A percentile compares a stretch with the other conserved stretches of the same genome.
Evolutionary conservation across 2,329 filamentous ascomycete species (phyloP).

Genomic region (Ceratocystiopsis brevicomis): DNA sequence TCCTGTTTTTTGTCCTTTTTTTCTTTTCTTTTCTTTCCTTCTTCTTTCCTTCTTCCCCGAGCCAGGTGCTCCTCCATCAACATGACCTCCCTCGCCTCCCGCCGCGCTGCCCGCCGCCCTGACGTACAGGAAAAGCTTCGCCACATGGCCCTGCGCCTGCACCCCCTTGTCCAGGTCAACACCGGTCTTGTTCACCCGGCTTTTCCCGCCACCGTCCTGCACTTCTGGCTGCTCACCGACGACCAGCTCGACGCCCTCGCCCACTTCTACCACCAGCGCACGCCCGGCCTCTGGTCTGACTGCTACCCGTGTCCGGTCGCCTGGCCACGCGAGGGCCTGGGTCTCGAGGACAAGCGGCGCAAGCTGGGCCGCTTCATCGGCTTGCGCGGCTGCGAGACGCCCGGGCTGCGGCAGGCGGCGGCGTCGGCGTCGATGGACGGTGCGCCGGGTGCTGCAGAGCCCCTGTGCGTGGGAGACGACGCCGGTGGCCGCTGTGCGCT

Average conservation of each 20-base stretch:
- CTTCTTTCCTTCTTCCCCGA: background rate
- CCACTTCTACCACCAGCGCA: constrained; percentile 53
- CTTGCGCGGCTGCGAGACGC: constrained; percentile 34
- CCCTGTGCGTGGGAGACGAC: no score
- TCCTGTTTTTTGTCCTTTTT: background rate
- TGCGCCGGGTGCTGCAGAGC: background rate
- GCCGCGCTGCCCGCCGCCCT: constrained; percentile 25
- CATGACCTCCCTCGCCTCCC: constrained; percentile 14
- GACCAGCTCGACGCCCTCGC: constrained; percentile 50
- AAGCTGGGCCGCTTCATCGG: constrained; percentile 60
- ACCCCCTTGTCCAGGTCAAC: constrained; percentile 45
- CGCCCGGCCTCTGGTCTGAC: constrained; percentile 30
- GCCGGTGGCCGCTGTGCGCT: no score
- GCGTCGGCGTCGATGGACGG: background rate
- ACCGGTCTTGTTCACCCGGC: constrained; percentile 42
- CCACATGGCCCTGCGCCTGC: constrained; percentile 46
- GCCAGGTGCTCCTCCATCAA: background rate
- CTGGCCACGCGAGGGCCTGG: constrained; percentile 32
- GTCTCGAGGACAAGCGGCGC: constrained; percentile 48
- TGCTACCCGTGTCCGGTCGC: constrained; percentile 51
- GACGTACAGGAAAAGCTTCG: constrained; percentile 40
- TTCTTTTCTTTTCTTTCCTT: background rate
- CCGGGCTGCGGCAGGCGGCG: constrained; percentile 9
- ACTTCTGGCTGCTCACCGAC: constrained; percentile 58
- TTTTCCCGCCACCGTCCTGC: constrained; percentile 48